Percentiles rank a stretch among this genome's conserved stretches.
phyloP scores from a whole-genome alignment of 495 filamentous ascomycete species.

The Penicillium maclennaniae region DNA sequence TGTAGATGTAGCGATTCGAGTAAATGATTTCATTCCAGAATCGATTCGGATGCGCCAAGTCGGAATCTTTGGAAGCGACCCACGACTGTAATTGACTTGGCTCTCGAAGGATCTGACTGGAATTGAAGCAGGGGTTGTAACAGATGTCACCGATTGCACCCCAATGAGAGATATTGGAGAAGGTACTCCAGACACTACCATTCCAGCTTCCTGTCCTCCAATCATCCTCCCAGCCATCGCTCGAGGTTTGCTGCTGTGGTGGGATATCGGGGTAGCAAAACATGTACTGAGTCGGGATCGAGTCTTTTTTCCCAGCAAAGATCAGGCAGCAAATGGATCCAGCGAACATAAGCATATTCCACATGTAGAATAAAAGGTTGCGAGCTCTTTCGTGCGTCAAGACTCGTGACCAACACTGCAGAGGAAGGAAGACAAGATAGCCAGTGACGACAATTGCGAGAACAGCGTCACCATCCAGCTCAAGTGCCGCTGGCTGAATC shows the following conservation, averaged over 20 bases:
- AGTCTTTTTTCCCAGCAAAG: constrained; percentile 14
- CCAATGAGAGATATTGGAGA: constrained; percentile 22
- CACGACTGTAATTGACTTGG: constrained; percentile 13
- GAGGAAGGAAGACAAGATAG: constrained; percentile 35
- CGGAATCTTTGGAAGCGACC: constrained; percentile 4
- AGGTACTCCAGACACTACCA: constrained; percentile 27
- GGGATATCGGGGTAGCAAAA: constrained; percentile 31
- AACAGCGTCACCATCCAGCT: constrained; percentile 34
- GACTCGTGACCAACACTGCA: constrained; percentile 34
- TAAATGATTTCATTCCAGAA: constrained; percentile 25
- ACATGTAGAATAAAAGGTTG: constrained; percentile 27
- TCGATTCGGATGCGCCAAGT: neutral
- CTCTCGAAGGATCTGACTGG: constrained; percentile 27
- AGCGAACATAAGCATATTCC: constrained; percentile 33
- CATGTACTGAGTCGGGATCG: constrained; percentile 27
- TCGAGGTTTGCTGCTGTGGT: constrained; percentile 17
- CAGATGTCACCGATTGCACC: constrained; percentile 23
- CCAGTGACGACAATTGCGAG: constrained; percentile 36
- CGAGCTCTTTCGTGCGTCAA: constrained; percentile 23
- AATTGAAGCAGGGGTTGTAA: constrained; percentile 35
- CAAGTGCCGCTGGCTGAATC: constrained; percentile 25
- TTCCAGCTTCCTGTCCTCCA: constrained; percentile 29
- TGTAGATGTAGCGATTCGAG: constrained; percentile 33
- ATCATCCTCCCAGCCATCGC: constrained; percentile 27
- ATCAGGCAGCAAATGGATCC: constrained; percentile 28